Evolutionary conservation across 1,284 basidiomycete genomes (phyloP), one percentile per base, ranked within the genome.

Genomic region (Bondarzewia mesenterica): DNA sequence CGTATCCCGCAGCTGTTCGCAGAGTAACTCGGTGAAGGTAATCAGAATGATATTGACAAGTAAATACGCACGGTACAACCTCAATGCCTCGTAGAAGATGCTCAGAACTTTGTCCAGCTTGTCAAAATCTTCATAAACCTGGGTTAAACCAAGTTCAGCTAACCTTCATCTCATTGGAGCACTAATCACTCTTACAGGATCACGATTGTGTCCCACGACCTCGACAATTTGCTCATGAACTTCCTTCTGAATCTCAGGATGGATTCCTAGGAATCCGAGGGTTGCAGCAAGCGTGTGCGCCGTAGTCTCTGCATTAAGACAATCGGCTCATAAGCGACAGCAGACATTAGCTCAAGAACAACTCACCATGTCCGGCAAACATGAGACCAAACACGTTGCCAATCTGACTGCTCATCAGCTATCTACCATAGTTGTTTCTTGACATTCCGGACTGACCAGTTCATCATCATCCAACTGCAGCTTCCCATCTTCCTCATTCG

Each of bases 341-440:
- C 36, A 25, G 16, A 50, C n/a, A 36, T 21, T n/a, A n/a, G 12
- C 42, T 29, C 20, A 15, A 14, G 21, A 42, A 27, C n/a, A 25
- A 52, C 63, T 42, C 54, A 71, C 78, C 78, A 57, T 80, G 76
- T 10, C 79, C 78, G 44, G 78, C 76, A 47, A 79, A 74, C 42
- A 81, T 57, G 55, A 79, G 64, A 6, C 71, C 57, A 54, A 72
- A 80, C 2, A 77, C 59, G 48, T 80, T 78, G 8, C 77, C 76
- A 47, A 78, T 72, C 76, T 78, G 44, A 42, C 2, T 21, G 39
- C 27, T 5, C 16, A 45, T 5, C 15, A 32, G 22, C 7, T 4
- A 32, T 32, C 29, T n/a, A 12, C n/a, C 29, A 32, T n/a, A 32
- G n/a, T 32, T 2, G n/a, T 32, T 32, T 32, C n/a, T 7, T 36